A percentile compares a stretch with the other conserved stretches of the same genome.
Evolutionary conservation across 2,329 filamentous ascomycete species (phyloP).

Genomic region (Paraconiothyrium brasiliense): DNA sequence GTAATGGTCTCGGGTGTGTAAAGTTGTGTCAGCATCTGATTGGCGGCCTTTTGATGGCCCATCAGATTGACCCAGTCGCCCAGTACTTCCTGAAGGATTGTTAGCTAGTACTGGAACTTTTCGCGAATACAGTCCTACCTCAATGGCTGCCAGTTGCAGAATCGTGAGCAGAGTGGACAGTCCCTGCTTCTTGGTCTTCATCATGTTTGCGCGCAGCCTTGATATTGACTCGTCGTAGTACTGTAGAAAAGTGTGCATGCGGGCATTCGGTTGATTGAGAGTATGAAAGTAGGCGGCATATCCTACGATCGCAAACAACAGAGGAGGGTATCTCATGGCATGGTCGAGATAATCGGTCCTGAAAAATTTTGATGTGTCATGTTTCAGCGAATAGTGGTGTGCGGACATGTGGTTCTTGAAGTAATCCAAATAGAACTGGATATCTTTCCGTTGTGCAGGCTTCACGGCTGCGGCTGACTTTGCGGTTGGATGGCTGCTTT

Average conservation of each 20-base stretch:
- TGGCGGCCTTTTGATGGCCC: constrained; percentile 90
- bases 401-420: constrained; percentile 79
- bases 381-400: constrained; percentile 83
- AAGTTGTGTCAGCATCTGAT: constrained; percentile 79
- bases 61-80: constrained; percentile 96
- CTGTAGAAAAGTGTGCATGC: constrained; percentile 81
- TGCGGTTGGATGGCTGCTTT: constrained; percentile 41
- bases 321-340: constrained; percentile 79
- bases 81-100: constrained; percentile 76
- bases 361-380: constrained; percentile 77
- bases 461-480: constrained; percentile 27
- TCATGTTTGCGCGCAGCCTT: constrained; percentile 75
- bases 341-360: constrained; percentile 74
- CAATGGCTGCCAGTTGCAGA: constrained; percentile 89
- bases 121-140: constrained; percentile 65
- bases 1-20: constrained; percentile 80
- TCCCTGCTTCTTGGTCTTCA: constrained; percentile 74
- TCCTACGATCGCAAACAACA: constrained; percentile 86
- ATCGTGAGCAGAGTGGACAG: constrained; percentile 85
- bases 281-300: constrained; percentile 90
- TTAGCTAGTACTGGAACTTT: constrained; percentile 16
- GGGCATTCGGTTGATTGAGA: constrained; percentile 73
- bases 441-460: constrained; percentile 59
- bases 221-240: constrained; percentile 92
- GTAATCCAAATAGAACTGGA: constrained; percentile 82